phyloP scores from a whole-genome alignment of 352 stramenopile species.

The Phytophthora quininea region DNA sequence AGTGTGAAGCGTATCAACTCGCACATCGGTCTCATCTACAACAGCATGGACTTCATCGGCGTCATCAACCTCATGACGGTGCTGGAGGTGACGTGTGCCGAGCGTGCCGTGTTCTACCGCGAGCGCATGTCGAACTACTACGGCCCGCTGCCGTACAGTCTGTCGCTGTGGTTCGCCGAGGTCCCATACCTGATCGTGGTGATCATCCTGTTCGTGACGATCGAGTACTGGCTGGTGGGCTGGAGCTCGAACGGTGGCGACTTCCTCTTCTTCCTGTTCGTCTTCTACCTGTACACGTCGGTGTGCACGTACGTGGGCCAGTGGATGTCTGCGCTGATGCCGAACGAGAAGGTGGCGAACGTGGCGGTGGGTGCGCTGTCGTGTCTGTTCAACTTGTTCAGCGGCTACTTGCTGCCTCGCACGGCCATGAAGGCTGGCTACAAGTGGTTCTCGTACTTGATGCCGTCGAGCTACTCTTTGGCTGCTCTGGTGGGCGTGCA shows the following conservation, averaged over 20 bases:
- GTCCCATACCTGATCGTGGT: slow-evolving; percentile 62
- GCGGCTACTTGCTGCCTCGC: slow-evolving; percentile 52
- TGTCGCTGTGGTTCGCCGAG: slow-evolving; percentile 67
- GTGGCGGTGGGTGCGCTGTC: slow-evolving; percentile 69
- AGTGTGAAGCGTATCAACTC: slow-evolving; percentile 56
- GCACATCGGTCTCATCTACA: slow-evolving; percentile 70
- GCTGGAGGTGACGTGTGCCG: slow-evolving; percentile 60
- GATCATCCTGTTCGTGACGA: slow-evolving; percentile 45
- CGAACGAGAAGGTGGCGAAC: slow-evolving; percentile 76
- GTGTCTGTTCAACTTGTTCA: slow-evolving; percentile 68
- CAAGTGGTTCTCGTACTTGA: slow-evolving; percentile 71
- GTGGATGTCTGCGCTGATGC: slow-evolving; percentile 73
- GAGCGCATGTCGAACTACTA: slow-evolving; percentile 81
- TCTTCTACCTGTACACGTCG: slow-evolving; percentile 67
- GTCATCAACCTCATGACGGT: slow-evolving; percentile 67
- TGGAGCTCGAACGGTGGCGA: slow-evolving; percentile 37
- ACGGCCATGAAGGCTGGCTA: slow-evolving; percentile 52
- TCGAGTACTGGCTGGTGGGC: slow-evolving; percentile 70
- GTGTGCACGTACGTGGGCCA: slow-evolving; percentile 66
- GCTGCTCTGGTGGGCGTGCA: slow-evolving; percentile 42
- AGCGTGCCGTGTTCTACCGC: slow-evolving; percentile 71
- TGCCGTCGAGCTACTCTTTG: slow-evolving; percentile 63
- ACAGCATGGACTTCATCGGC: slow-evolving; percentile 73
- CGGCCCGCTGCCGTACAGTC: slow-evolving; percentile 58
- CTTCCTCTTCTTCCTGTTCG: slow-evolving; percentile 41